Conservation (phyloP, 371 early-diverging fungal genomes). For the Mortierella sp. region DNA sequence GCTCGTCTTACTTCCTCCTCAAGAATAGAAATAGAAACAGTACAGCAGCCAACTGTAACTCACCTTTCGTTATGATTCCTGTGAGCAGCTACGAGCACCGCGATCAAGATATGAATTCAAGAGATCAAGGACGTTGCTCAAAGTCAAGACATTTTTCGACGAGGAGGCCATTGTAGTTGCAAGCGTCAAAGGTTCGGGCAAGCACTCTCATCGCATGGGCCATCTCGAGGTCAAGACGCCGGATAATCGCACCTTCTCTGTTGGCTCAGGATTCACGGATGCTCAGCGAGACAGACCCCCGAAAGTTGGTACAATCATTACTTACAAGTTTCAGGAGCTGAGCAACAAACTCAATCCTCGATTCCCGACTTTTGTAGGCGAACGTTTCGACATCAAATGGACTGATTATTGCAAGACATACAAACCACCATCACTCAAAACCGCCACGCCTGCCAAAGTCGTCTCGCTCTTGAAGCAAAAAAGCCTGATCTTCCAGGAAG, state of each 20-base stretch:
- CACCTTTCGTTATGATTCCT: neutral
- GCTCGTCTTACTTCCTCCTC: neutral
- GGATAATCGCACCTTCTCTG: conserved; percentile 62
- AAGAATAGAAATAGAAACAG: too few species aligned
- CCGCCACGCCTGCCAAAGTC: conserved; percentile 35
- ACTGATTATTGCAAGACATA: conserved; percentile 47
- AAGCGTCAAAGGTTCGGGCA: conserved; percentile 59
- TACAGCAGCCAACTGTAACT: conserved; percentile 48
- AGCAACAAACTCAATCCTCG: conserved; percentile 61
- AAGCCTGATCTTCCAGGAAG: conserved; percentile 38
- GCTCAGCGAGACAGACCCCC: conserved; percentile 64
- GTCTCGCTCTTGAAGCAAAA: conserved; percentile 42
- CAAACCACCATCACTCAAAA: conserved; percentile 36
- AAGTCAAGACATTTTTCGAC: conserved; percentile 71
- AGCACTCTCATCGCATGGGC: conserved; percentile 59
- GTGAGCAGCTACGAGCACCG: conserved; percentile 35
- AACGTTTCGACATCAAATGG: conserved; percentile 49
- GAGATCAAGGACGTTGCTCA: conserved; percentile 65
- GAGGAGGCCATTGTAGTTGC: conserved; percentile 67
- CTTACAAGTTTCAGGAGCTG: conserved; percentile 68
- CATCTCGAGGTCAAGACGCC: conserved; percentile 62
- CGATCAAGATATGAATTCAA: conserved; percentile 52
- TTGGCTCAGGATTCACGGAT: conserved; percentile 68
- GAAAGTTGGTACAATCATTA: conserved; percentile 61
- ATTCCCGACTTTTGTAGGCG: conserved; percentile 64